phyloP scores from a whole-genome alignment of 208 protist species.

The Trypanosomatidae sp. region DNA sequence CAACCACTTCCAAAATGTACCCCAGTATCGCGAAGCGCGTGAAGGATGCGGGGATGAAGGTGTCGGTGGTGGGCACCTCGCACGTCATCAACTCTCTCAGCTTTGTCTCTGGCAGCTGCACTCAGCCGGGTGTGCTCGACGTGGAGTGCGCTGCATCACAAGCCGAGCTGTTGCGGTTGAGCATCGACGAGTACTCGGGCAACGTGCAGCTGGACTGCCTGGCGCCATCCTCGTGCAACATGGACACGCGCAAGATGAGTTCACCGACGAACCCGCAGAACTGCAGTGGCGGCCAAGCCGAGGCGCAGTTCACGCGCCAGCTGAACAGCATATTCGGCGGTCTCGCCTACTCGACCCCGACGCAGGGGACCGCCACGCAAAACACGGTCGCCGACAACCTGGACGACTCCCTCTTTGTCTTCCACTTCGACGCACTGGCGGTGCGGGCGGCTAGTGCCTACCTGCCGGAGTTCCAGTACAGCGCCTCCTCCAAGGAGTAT shows the following conservation, averaged over 20 bases:
- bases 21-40: conserved; percentile 58
- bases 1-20: conserved; percentile 40
- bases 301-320: conserved; percentile 43
- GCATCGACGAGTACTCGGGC: conserved; percentile 22
- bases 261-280: conserved; percentile 24
- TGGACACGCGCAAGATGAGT: conserved; percentile 31
- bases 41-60: conserved; percentile 32
- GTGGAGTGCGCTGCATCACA: conserved; percentile 54
- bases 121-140: conserved; percentile 61
- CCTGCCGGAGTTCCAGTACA: conserved; percentile 61
- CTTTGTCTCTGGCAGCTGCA: conserved; percentile 38
- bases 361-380: conserved; percentile 32
- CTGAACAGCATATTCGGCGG: conserved; percentile 52
- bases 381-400: conserved; percentile 41
- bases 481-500: conserved; percentile 41
- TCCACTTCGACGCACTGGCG: conserved; percentile 71
- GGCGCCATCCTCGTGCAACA: conserved; percentile 55
- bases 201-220: conserved; percentile 52
- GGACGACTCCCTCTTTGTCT: conserved; percentile 57
- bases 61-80: conserved; percentile 48
- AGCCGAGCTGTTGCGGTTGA: conserved; percentile 14
- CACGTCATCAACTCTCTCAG: conserved; percentile 59
- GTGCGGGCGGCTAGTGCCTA: conserved; percentile 41
- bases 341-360: conserved; percentile 28
- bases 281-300: conserved; percentile 39